Base-by-base conservation (phyloP, 148 eudicot genomes). In the Spergularia marina region DNA sequence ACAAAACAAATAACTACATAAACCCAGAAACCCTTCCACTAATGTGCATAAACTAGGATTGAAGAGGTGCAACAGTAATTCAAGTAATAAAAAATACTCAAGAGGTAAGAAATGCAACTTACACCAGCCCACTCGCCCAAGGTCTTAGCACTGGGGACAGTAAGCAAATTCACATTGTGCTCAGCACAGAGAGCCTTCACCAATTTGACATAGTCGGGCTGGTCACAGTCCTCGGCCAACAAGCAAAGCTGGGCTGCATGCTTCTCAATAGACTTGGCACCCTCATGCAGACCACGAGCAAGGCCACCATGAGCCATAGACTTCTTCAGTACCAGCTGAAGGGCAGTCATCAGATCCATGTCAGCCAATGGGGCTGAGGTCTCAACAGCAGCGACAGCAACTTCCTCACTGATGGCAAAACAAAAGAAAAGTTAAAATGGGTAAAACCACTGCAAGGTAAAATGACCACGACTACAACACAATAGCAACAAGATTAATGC, bases 51-150 rank as follows among this genome's bases (percentile, higher is more conserved):
- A 30, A 30, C 36, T 30, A 30, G 36, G 36, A 30, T 30, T 30
- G 36, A 30, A 30, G 36, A 30, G 36, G 36, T 2, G 36, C 36
- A 30, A 30, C 36, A 30, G 36, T 30, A 30, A 2, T 2, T 2
- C 36, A 30, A 30, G 36, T 44, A 4, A 2, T 4, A 0, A 44
- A 78, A 10, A 65, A 15, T 5, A 44, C 20, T 8, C 3, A 11
- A 30, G 18, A 59, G 56, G n/a, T 18, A 2, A 55, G 18, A 44
- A 39, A 13, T 1, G 58, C 9, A 11, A 78, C 82, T 78, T 70
- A 82, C 84, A n/a, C 84, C 84, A 78, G 84, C 41, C 84, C 84
- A 82, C 57, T 82, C 84, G 49, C 84, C 84, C 20, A 82, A 53
- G 57, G 84, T 82, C 64, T 82, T 82, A 78, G 82, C 72, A 65